These are phyloP conservation scores for Oehlia diaphana DNA, from an alignment of 192 early-diverging fungal genomes.

Conservation along the genomic window DNA sequence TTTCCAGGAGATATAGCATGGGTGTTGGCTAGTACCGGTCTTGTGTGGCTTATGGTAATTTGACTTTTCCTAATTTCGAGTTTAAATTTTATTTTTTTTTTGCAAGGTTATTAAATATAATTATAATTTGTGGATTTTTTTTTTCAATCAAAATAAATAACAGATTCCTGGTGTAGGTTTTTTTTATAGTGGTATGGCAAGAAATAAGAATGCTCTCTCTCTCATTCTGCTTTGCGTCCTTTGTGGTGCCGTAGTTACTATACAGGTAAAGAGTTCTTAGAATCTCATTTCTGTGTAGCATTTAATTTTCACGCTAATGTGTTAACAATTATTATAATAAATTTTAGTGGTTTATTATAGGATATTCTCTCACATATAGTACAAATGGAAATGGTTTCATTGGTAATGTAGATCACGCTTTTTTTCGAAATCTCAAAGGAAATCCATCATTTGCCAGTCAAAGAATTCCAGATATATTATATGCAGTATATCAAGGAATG, in stretches of 20 bases:
- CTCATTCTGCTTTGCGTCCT: slow-evolving; percentile 83
- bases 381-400: slow-evolving; percentile 72
- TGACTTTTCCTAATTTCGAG: not conserved
- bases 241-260: slow-evolving; percentile 79
- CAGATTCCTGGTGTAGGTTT: slow-evolving; percentile 81
- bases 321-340: no score
- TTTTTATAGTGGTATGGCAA: slow-evolving; percentile 94
- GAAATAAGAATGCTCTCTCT: slow-evolving; percentile 90
- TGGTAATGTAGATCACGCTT: slow-evolving; percentile 78
- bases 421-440: slow-evolving; percentile 55
- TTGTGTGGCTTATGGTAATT: slow-evolving; percentile 89
- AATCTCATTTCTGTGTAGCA: not conserved
- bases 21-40: slow-evolving; percentile 67
- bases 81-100: not conserved
- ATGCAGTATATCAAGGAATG: slow-evolving; percentile 87
- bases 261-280: slow-evolving; percentile 53
- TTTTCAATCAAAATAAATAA: no score
- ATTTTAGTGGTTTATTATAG: slow-evolving; percentile 83
- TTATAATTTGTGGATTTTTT: no score
- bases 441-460: slow-evolving; percentile 57
- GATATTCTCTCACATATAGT: slow-evolving; percentile 85
- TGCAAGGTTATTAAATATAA: no score
- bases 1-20: slow-evolving; percentile 62
- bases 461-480: slow-evolving; percentile 74
- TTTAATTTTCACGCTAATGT: no score